Base-by-base conservation (phyloP, 2,329 filamentous ascomycete species). In the Trichoderma lentiforme region DNA sequence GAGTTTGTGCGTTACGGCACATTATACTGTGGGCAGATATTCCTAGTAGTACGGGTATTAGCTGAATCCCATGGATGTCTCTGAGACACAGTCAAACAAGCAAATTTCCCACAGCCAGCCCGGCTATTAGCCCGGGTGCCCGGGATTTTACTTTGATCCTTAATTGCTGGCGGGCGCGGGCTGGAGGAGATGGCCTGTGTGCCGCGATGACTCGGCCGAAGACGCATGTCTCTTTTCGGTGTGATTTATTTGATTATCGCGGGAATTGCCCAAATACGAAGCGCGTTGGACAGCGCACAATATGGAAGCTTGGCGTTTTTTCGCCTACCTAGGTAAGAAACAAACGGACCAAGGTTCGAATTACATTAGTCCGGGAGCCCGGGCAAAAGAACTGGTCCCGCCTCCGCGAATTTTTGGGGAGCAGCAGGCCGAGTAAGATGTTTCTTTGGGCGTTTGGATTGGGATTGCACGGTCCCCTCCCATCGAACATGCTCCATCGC, bases 381-480 rank as follows among this genome's bases (percentile, higher is more conserved):
- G 43, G 43, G 43, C 39, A 21, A 53, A 53, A 53, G 11, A 53
- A 53, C 47, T 53, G 21, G 47, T 24, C 47, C 47, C 21, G 47
- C 47, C 43, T 53, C 47, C 47, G 47, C 47, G 47, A 53, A 24
- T 53, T 5, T 53, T 24, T 24, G 47, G 43, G 15, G 36, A 8
- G 36, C 11, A 39, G 34, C 18, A 51, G 43, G 7, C 43, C 43
- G 53, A 15, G 53, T 14, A 24, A 60, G 15, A 32, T 60, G 30
- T 60, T 36, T 15, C 36, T 34, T 14, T 57, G 39, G 24, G 18
- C 15, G 56, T 26, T 18, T 32, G n/a, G n/a, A 14, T 8, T 14
- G n/a, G 64, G 56, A 60, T 60, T 34, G 65, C 65, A 68, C 65
- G 65, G 65, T 68, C 65, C 65, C 28, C 11, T 30, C n/a, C 18